phyloP scores from a whole-genome alignment of 352 stramenopile genomes.

The Pseudoperonospora humuli region DNA sequence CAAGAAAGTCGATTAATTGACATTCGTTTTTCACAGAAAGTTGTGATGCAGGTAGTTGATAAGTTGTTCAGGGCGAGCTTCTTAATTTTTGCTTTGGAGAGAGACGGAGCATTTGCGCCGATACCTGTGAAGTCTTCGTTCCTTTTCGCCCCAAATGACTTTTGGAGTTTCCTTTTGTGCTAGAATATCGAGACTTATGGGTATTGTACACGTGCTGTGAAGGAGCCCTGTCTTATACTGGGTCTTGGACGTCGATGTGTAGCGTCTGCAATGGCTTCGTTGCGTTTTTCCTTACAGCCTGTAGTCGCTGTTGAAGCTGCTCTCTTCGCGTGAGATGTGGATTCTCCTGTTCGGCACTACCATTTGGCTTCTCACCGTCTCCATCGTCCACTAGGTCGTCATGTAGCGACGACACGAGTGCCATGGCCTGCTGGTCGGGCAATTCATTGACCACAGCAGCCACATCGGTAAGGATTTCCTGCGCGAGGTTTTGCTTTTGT shows the following conservation, averaged over 20 bases:
- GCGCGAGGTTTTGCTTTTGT: constrained; percentile 46
- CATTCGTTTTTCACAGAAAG: too few relatives aligned
- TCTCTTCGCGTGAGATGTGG: constrained; percentile 11
- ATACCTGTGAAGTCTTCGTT: constrained; percentile 13
- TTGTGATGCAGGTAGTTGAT: too few relatives aligned
- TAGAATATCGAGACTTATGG: constrained; percentile 6
- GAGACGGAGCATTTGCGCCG: not conserved
- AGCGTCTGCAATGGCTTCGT: not conserved
- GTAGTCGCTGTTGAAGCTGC: constrained; percentile 24
- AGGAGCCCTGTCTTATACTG: constrained; percentile 16
- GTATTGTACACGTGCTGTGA: constrained; percentile 22
- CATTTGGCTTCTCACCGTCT: constrained; percentile 13
- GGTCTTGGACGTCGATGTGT: constrained; percentile 14
- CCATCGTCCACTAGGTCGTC: constrained; percentile 35
- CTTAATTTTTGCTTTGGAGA: not conserved
- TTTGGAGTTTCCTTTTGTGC: constrained; percentile 20
- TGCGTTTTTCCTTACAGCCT: constrained; percentile 23
- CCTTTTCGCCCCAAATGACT: constrained; percentile 11
- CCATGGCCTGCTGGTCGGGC: constrained; percentile 44
- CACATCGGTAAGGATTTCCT: constrained; percentile 58
- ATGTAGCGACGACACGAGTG: constrained; percentile 36
- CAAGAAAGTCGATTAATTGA: constrained; percentile 80
- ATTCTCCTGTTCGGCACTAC: constrained; percentile 9
- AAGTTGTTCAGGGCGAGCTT: not conserved
- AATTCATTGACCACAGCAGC: constrained; percentile 45